Evolutionary conservation across 2,329 filamentous ascomycete genomes (phyloP).

Genomic region (Fusarium annulatum): DNA sequence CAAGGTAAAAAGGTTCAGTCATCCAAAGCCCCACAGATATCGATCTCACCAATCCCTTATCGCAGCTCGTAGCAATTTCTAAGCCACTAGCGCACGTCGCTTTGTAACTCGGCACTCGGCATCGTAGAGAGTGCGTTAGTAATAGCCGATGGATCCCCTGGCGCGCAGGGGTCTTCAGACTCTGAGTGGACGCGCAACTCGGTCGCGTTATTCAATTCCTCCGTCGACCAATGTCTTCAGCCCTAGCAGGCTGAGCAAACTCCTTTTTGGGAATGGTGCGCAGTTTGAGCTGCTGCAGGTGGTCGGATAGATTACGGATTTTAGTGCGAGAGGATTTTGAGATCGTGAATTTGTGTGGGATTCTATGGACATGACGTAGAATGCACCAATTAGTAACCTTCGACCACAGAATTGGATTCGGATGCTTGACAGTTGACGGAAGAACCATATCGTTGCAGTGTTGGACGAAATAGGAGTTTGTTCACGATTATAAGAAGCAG

Average conservation of each 20-base stretch:
- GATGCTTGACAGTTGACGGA: background rate
- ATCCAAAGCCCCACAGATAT: background rate
- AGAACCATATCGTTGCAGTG: background rate
- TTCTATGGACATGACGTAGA: background rate
- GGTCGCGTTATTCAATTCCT: conserved; percentile 3
- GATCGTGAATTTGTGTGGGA: background rate
- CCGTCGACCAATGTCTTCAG: background rate
- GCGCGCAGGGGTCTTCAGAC: background rate
- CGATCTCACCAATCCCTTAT: background rate
- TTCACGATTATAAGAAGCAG: background rate
- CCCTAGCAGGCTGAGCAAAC: background rate
- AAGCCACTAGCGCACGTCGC: background rate
- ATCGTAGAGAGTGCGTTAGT: background rate
- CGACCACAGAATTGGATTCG: background rate
- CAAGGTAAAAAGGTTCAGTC: background rate
- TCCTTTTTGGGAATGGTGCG: background rate
- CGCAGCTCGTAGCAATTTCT: background rate
- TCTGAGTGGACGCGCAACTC: background rate
- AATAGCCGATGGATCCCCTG: background rate
- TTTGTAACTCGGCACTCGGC: conserved; percentile 3
- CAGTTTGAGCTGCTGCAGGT: background rate
- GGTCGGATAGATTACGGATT: background rate
- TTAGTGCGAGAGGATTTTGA: background rate
- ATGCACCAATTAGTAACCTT: background rate
- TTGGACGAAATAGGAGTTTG: background rate